Conservation (phyloP, 805 yeast species). For the Hanseniaspora meyeri region DNA sequence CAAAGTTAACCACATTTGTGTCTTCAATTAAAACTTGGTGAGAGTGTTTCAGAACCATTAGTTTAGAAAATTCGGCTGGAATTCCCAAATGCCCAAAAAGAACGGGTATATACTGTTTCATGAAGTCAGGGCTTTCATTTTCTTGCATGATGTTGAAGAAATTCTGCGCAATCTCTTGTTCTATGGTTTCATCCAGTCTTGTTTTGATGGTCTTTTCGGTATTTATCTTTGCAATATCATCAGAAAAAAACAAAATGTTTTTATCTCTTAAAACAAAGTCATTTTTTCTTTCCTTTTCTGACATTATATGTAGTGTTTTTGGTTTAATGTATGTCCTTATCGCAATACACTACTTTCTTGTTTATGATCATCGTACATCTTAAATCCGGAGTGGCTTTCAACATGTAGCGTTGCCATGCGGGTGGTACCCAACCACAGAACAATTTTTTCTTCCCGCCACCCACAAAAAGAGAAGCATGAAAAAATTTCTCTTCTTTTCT, state of each 20-base stretch:
- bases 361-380: neutral
- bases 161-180: constrained; percentile 4
- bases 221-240: neutral
- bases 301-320: neutral
- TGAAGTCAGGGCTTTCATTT: neutral
- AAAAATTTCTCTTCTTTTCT: neutral
- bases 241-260: constrained; percentile 6
- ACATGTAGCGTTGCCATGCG: neutral
- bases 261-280: neutral
- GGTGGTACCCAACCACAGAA: too few species aligned
- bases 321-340: neutral
- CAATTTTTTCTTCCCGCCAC: neutral
- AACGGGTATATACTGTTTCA: neutral
- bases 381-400: neutral
- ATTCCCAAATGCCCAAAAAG: neutral
- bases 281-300: neutral
- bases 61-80: neutral
- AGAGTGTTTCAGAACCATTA: neutral
- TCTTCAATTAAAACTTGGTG: neutral
- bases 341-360: neutral
- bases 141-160: constrained; percentile 4
- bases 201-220: neutral
- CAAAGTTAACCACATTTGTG: constrained; percentile 38
- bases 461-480: too few species aligned
- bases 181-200: neutral